Base-by-base conservation (phyloP, 176 grass and related monocot genomes). In the Echinochloa phyllopogon region DNA sequence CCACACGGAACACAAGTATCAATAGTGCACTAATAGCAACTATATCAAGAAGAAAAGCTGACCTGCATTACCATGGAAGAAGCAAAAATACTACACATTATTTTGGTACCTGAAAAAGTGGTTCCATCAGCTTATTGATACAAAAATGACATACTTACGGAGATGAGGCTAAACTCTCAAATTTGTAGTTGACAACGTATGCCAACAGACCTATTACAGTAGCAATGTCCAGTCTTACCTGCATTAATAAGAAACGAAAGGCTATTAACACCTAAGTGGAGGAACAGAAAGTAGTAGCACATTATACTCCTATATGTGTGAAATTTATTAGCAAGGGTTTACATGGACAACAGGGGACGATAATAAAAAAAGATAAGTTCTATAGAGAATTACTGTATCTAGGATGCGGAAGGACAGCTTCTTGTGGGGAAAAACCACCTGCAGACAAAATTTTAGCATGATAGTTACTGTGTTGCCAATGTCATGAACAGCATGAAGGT, bases 341-440 rank as follows among this genome's bases (percentile, higher is more conserved):
- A 53, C 8, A 69, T 37, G 6, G 15, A 78, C 45, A 77, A 27
- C 45, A 68, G 2, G 65, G 14, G 18, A 59, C 1, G 38, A 83
- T 18, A 48, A 45, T 27, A 62, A 23, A 82, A 23, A 69, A 84
- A 49, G 52, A 55, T 20, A 18, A 36, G 17, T 63, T 65, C 8
- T 13, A 75, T 14, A n/a, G 23, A 43, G 29, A 90, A 82, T 90
- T 98, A 95, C 96, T 55, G 96, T 93, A 90, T 98, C 96, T 55
- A 98, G 85, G 83, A 98, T 95, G 62, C 96, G 96, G 78, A 98
- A 98, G 55, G 93, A 98, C 56, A 98, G 65, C 60, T 98, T 95
- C 78, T 98, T 98, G 86, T 98, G 91, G 76, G 96, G 96, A 21
- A 98, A 98, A 88, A 98, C 94, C 64, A 98, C 96, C 96, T 98